Conservation (phyloP, 352 stramenopile genomes). For the Globisporangium orthogonon region DNA sequence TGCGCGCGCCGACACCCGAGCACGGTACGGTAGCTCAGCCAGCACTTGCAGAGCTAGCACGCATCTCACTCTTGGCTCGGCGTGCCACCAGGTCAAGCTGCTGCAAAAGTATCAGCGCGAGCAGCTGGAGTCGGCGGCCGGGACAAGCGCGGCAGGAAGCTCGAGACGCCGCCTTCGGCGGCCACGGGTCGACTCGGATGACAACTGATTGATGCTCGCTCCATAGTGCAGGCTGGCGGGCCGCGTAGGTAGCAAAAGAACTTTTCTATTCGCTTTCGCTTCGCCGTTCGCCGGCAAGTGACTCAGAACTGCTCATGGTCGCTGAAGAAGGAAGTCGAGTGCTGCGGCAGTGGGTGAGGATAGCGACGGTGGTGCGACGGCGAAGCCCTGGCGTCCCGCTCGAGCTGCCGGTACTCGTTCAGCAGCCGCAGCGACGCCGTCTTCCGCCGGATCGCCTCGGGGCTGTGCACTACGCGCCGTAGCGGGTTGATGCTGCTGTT, state of each 20-base stretch:
- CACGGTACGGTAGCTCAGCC: slow-evolving; percentile 23
- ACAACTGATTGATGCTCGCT: background rate
- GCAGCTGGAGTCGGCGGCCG: slow-evolving; percentile 13
- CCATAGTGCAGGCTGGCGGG: background rate
- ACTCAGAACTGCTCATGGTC: slow-evolving; percentile 16
- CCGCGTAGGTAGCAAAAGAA: background rate
- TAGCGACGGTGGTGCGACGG: background rate
- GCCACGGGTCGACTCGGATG: slow-evolving; percentile 13
- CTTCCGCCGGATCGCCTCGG: slow-evolving; percentile 51
- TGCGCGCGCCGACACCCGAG: slow-evolving; percentile 54
- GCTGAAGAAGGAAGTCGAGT: slow-evolving; percentile 11
- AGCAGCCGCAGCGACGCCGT: slow-evolving; percentile 58
- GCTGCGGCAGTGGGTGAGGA: background rate
- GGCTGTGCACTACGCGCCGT: slow-evolving; percentile 40
- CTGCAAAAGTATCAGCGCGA: slow-evolving; percentile 63
- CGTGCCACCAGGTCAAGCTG: slow-evolving; percentile 26
- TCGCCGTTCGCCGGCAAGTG: too few species aligned
- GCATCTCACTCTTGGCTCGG: background rate
- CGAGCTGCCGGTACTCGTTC: slow-evolving; percentile 59
- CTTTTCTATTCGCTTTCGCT: background rate
- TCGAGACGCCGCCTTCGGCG: slow-evolving; percentile 14
- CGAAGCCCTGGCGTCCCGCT: slow-evolving; percentile 28
- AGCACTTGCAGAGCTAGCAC: background rate
- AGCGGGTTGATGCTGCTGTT: slow-evolving; percentile 56
- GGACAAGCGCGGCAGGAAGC: slow-evolving; percentile 8